These are phyloP conservation scores for Sporormia fimetaria DNA, from an alignment of 495 filamentous ascomycete genomes.

Conservation along the genomic window DNA sequence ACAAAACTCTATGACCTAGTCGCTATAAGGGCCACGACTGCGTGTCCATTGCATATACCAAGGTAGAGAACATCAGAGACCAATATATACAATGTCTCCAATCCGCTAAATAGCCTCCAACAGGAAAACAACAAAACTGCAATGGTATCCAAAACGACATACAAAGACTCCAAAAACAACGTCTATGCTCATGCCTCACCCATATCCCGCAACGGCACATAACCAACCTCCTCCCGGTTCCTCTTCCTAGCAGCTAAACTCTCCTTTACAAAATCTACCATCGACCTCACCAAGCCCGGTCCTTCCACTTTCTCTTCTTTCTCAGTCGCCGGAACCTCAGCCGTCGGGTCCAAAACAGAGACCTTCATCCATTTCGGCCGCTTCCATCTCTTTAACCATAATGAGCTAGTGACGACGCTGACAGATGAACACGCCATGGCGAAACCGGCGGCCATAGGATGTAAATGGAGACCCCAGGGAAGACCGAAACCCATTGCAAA, in stretches of 20 bases:
- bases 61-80: no score
- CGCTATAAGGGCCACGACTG: no score
- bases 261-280: slow-evolving; percentile 17
- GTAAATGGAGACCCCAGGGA: slow-evolving; percentile 74
- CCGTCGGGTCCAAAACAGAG: slow-evolving; percentile 42
- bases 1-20: no score
- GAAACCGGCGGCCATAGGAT: slow-evolving; percentile 86
- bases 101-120: no score
- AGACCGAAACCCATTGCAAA: slow-evolving; percentile 96
- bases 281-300: slow-evolving; percentile 5
- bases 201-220: slow-evolving; percentile 45
- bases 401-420: slow-evolving; percentile 73
- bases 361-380: slow-evolving; percentile 84
- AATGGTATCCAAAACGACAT: neutral
- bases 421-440: slow-evolving; percentile 91
- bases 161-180: neutral
- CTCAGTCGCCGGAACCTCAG: slow-evolving; percentile 31
- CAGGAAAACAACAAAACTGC: no score
- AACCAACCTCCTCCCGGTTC: slow-evolving; percentile 41
- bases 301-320: slow-evolving; percentile 4
- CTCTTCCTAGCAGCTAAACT: slow-evolving; percentile 12
- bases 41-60: no score
- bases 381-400: slow-evolving; percentile 79
- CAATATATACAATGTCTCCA: no score
- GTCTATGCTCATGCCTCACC: slow-evolving; percentile 26